Evolutionary conservation across 2,329 filamentous ascomycete genomes (phyloP).

Genomic region (Fusarium coicis): DNA sequence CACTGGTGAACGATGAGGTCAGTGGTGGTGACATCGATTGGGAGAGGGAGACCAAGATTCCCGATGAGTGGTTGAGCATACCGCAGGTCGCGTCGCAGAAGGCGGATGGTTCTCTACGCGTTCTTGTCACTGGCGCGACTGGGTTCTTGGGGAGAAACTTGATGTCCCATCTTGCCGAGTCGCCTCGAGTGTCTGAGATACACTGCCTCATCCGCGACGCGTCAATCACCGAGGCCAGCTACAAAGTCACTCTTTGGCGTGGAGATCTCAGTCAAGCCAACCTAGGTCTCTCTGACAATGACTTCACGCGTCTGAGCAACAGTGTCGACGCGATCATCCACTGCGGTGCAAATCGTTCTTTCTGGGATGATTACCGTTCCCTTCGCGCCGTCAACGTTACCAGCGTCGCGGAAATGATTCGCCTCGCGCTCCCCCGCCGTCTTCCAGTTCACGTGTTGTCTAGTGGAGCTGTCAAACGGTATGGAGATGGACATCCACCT

Average conservation of each 20-base stretch:
- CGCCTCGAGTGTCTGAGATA: slow-evolving; percentile 49
- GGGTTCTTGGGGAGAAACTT: slow-evolving; percentile 43
- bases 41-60: slow-evolving; percentile 4
- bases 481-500: background rate
- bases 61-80: background rate
- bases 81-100: background rate
- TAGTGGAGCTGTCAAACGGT: slow-evolving; percentile 7
- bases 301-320: slow-evolving; percentile 44
- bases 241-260: slow-evolving; percentile 48
- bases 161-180: slow-evolving; percentile 49
- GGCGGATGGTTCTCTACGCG: background rate
- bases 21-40: slow-evolving; percentile 7
- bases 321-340: slow-evolving; percentile 62
- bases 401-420: slow-evolving; percentile 44
- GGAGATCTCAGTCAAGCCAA: slow-evolving; percentile 51
- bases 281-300: slow-evolving; percentile 52
- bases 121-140: slow-evolving; percentile 34
- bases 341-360: slow-evolving; percentile 52
- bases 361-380: slow-evolving; percentile 46
- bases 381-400: slow-evolving; percentile 45
- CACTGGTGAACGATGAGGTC: background rate
- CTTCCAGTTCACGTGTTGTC: slow-evolving; percentile 53
- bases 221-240: background rate
- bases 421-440: slow-evolving; percentile 6
- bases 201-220: slow-evolving; percentile 55